Evolutionary conservation across 2,329 filamentous ascomycete genomes (phyloP), one percentile per base, ranked within the genome.

Genomic region (Aureobasidium leucospermi): DNA sequence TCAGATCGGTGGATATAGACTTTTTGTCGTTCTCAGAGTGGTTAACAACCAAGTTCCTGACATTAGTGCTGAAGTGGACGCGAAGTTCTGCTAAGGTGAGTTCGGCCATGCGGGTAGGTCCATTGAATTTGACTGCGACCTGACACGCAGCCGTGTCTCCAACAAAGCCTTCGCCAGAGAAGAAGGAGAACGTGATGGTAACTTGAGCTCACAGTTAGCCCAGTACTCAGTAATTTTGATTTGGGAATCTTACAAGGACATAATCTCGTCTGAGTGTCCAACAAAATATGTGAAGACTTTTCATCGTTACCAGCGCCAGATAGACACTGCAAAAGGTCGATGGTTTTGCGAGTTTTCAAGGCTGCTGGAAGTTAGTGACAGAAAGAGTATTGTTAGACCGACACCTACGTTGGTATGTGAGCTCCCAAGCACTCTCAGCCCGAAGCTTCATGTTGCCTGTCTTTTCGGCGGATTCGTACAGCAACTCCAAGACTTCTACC

Each of bases 391-490:
- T 3, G 9, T 34, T 1, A 7, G 6, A 4, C 6, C 5, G 10
- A 19, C 5, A 58, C 62, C 19, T 51, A 60, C 62, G 52, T n/a
- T 62, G 19, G 23, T 55, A 59, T 29, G 42, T 32, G 36, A 63
- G 53, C 60, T 63, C 62, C 62, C 62, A 63, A 29, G 53, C 46
- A 34, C 58, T 32, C 42, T 63, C 60, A 11, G 51, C 45, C 49
- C 19, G 39, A 7, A 63, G 36, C n/a, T 52, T 46, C 19, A 7
- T n/a, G 23, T 58, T 42, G 6, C 23, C 32, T 11, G 38, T 31
- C 23, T 58, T 59, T 13, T 13, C 19, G 15, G 81, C 81, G 66
- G 80, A 83, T 60, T 82, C 76, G 62, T 82, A 75, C 39, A 85
- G 70, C 8, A 76, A 72, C 74, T 77, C 80, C 46, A 81, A 73